Percentiles rank a stretch among this genome's conserved stretches.
Conservation (phyloP, 768 basidiomycete genomes). For the Dictyophora rubrovolvata region DNA sequence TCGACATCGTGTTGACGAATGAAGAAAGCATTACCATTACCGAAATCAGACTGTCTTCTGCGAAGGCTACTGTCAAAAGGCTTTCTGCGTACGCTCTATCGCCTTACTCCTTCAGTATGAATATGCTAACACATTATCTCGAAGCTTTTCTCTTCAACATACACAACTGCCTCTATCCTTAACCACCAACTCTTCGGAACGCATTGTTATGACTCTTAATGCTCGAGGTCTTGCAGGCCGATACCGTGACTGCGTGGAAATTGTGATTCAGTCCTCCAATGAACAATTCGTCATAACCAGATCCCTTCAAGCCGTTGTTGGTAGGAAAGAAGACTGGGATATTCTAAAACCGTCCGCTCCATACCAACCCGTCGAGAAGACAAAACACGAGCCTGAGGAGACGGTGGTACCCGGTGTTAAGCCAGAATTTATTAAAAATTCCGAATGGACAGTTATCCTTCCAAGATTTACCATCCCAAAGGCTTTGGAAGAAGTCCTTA, state of each 20-base stretch:
- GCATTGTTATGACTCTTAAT: slow-evolving; percentile 7
- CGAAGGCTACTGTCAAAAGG: not conserved
- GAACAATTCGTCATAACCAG: slow-evolving; percentile 38
- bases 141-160: not conserved
- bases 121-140: not conserved
- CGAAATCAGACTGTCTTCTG: slow-evolving; percentile 1
- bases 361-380: slow-evolving; percentile 21
- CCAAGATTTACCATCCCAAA: not conserved
- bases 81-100: too few relatives aligned
- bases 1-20: not conserved
- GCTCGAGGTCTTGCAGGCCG: slow-evolving; percentile 21
- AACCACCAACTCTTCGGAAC: not conserved
- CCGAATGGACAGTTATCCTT: not conserved
- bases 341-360: slow-evolving; percentile 34
- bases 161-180: not conserved
- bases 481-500: not conserved
- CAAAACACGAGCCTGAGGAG: slow-evolving; percentile 9
- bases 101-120: too few relatives aligned
- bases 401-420: slow-evolving; percentile 16
- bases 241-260: slow-evolving; percentile 38
- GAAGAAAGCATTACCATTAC: not conserved
- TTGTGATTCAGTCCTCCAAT: slow-evolving; percentile 31
- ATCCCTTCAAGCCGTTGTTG: slow-evolving; percentile 34
- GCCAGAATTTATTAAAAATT: slow-evolving; percentile 9
- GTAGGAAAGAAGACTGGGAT: slow-evolving; percentile 38